These are phyloP conservation scores for Botryotinia convoluta DNA, from an alignment of 2,329 filamentous ascomycete genomes.

Conservation along the genomic window DNA sequence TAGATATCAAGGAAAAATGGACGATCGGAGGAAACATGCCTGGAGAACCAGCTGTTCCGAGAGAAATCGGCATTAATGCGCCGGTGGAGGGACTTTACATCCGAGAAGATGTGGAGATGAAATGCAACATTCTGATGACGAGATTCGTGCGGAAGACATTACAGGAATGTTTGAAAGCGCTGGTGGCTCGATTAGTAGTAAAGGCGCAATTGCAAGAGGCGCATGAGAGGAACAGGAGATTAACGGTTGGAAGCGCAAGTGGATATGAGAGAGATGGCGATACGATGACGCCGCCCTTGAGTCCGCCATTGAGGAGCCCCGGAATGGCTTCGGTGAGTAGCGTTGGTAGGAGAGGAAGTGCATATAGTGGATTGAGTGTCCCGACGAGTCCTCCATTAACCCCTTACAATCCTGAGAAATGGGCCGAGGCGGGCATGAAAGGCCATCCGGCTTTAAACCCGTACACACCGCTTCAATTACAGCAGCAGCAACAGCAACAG, in stretches of 20 bases:
- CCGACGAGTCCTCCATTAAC: constrained; percentile 5
- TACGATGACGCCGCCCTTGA: constrained; percentile 7
- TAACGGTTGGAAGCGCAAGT: background rate
- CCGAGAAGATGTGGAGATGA: constrained; percentile 78
- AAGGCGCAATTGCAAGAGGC: constrained; percentile 43
- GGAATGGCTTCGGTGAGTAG: constrained; percentile 5
- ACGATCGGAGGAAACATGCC: constrained; percentile 68
- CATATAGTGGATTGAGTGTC: background rate
- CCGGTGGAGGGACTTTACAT: constrained; percentile 72
- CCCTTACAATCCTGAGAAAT: constrained; percentile 18
- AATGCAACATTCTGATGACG: constrained; percentile 73
- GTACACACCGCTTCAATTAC: background rate
- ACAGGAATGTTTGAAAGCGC: constrained; percentile 67
- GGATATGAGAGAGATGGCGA: background rate
- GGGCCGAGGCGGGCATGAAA: constrained; percentile 6
- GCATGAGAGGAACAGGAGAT: background rate
- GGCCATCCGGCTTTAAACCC: background rate
- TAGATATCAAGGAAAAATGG: constrained; percentile 79
- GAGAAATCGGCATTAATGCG: constrained; percentile 65
- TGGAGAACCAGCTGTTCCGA: constrained; percentile 63
- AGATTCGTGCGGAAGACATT: constrained; percentile 82
- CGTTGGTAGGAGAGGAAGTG: constrained; percentile 8
- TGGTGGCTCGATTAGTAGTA: constrained; percentile 62
- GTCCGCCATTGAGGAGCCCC: constrained; percentile 6
- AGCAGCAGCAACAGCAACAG: constrained; percentile 4